Evolutionary conservation across 805 yeast genomes (phyloP).

Genomic region (Hanseniaspora nectarophila): DNA sequence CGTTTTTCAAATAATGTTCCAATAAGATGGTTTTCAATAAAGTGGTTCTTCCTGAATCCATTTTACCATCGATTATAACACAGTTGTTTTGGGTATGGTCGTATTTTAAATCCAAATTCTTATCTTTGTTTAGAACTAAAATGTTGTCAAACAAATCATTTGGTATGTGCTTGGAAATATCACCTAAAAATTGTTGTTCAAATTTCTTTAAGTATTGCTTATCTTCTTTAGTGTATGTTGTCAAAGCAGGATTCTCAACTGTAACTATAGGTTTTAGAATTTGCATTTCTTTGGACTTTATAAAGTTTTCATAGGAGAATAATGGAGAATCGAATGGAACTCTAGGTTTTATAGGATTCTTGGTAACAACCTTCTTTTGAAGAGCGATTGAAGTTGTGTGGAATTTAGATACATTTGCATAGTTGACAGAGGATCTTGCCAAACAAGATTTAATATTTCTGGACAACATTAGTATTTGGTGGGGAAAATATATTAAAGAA

Average conservation of each 20-base stretch:
- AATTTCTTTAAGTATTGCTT: not conserved
- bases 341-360: not conserved
- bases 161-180: not conserved
- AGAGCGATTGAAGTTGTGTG: not conserved
- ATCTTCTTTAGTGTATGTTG: not conserved
- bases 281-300: not conserved
- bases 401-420: not conserved
- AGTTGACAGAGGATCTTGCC: not conserved
- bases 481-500: no score
- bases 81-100: conserved; percentile 5
- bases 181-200: conserved; percentile 1
- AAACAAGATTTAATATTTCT: not conserved
- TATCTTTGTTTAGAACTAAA: conserved; percentile 2
- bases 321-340: conserved; percentile 4
- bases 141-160: conserved; percentile 6
- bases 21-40: conserved; percentile 42
- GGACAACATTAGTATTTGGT: not conserved
- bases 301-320: conserved; percentile 6
- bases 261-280: not conserved
- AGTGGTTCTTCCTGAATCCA: conserved; percentile 73
- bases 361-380: not conserved
- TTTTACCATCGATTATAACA: conserved; percentile 38
- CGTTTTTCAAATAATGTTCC: conserved; percentile 26
- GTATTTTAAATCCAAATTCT: not conserved
- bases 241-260: not conserved